phyloP scores from a whole-genome alignment of 2,329 filamentous ascomycete genomes.

The Verticillium isaacii region DNA sequence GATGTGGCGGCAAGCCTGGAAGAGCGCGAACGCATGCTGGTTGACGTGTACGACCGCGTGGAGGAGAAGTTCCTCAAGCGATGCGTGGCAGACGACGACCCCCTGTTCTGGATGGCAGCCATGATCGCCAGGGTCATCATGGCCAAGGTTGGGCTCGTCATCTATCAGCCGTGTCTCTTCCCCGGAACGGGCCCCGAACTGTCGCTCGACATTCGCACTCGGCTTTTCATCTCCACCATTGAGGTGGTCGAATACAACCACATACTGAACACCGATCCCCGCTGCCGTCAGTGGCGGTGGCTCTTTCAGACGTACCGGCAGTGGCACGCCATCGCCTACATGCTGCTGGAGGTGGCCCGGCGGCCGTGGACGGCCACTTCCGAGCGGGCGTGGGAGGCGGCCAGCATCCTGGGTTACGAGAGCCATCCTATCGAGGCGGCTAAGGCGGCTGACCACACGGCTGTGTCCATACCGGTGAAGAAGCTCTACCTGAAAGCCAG shows the following conservation, averaged over 20 bases:
- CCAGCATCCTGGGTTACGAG: conserved; percentile 31
- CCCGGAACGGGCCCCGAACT: conserved; percentile 51
- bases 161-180: conserved; percentile 69
- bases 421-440: conserved; percentile 36
- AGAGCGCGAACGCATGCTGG: conserved; percentile 39
- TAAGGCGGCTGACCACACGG: conserved; percentile 38
- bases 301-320: conserved; percentile 46
- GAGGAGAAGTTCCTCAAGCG: conserved; percentile 51
- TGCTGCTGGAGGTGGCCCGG: conserved; percentile 39
- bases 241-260: conserved; percentile 69
- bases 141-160: conserved; percentile 72
- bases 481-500: conserved; percentile 49
- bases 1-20: conserved; percentile 22
- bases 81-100: conserved; percentile 37
- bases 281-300: conserved; percentile 42
- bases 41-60: conserved; percentile 47
- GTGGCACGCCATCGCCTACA: conserved; percentile 47
- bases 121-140: conserved; percentile 68
- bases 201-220: conserved; percentile 59
- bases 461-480: conserved; percentile 49
- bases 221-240: conserved; percentile 66
- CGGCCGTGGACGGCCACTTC: conserved; percentile 44
- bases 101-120: conserved; percentile 63
- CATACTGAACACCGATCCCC: conserved; percentile 56
- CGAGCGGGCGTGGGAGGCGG: conserved; percentile 45